Percentiles rank a stretch among this genome's conserved stretches.
phyloP scores from a whole-genome alignment of 371 early-diverging fungal species.

The Circinella minor region DNA sequence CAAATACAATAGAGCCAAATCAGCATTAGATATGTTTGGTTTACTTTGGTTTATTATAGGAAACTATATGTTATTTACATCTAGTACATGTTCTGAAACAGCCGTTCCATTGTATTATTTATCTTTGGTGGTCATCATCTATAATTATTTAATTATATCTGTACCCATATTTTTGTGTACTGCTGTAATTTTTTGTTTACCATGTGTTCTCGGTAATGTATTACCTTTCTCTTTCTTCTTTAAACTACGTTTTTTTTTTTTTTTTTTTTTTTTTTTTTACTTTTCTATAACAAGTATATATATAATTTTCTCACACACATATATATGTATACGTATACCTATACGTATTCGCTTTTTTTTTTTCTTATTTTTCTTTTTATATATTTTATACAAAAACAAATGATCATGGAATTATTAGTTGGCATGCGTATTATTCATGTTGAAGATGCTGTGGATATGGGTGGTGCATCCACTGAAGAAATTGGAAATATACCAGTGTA shows the following conservation, averaged over 20 bases:
- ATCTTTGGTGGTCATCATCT: conserved; percentile 60
- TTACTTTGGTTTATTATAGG: conserved; percentile 75
- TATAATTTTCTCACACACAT: too few relatives aligned
- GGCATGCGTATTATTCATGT: conserved; percentile 66
- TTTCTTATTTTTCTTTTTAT: not conserved
- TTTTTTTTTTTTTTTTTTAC: too few relatives aligned
- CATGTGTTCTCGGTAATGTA: conserved; percentile 59
- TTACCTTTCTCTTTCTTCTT: too few relatives aligned
- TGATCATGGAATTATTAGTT: conserved; percentile 23
- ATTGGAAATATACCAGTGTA: conserved; percentile 60
- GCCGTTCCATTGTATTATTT: conserved; percentile 66
- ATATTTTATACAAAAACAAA: not conserved
- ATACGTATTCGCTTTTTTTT: too few relatives aligned
- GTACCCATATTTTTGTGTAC: conserved; percentile 68
- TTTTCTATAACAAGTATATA: too few relatives aligned
- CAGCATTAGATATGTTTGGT: conserved; percentile 65
- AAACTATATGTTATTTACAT: conserved; percentile 71
- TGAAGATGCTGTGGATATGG: conserved; percentile 59
- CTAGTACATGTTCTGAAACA: conserved; percentile 49
- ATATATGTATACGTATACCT: too few relatives aligned
- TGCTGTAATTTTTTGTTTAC: conserved; percentile 68
- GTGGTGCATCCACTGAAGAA: conserved; percentile 64
- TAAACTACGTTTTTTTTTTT: too few relatives aligned
- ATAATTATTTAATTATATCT: conserved; percentile 71
- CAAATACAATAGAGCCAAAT: conserved; percentile 37